Percentiles rank a stretch among this genome's conserved stretches.
phyloP scores from a whole-genome alignment of 192 early-diverging fungal genomes.

The Entomortierella lignicola region DNA sequence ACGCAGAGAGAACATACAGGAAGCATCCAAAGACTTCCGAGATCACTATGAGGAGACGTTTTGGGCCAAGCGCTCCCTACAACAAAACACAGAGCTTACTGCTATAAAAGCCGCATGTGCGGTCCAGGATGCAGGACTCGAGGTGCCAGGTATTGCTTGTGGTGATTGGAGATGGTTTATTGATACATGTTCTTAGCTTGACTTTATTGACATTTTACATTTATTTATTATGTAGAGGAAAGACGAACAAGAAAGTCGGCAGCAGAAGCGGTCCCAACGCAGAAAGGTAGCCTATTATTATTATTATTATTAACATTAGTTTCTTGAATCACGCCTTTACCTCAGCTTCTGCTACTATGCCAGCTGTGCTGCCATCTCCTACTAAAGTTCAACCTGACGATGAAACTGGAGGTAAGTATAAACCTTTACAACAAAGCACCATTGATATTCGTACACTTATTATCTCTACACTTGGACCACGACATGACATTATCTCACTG shows the following conservation, averaged over 20 bases:
- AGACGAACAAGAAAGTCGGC: background rate
- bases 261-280: background rate
- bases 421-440: conserved; percentile 6
- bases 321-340: conserved; percentile 5
- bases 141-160: background rate
- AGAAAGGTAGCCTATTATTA: conserved; percentile 6
- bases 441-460: conserved; percentile 4
- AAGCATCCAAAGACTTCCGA: background rate
- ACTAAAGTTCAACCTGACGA: conserved; percentile 2
- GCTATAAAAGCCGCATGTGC: conserved; percentile 1
- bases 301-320: conserved; percentile 10
- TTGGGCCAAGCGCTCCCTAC: background rate
- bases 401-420: conserved; percentile 9
- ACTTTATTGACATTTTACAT: background rate
- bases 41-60: background rate
- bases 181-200: background rate
- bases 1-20: background rate
- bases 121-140: conserved; percentile 4
- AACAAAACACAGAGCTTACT: background rate
- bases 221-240: background rate
- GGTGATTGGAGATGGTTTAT: background rate
- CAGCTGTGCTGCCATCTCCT: conserved; percentile 6
- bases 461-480: conserved; percentile 3
- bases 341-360: conserved; percentile 3
- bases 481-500: conserved; percentile 5